Evolutionary conservation across 2,329 filamentous ascomycete genomes (phyloP).

Genomic region (Aspergillus sp.): DNA sequence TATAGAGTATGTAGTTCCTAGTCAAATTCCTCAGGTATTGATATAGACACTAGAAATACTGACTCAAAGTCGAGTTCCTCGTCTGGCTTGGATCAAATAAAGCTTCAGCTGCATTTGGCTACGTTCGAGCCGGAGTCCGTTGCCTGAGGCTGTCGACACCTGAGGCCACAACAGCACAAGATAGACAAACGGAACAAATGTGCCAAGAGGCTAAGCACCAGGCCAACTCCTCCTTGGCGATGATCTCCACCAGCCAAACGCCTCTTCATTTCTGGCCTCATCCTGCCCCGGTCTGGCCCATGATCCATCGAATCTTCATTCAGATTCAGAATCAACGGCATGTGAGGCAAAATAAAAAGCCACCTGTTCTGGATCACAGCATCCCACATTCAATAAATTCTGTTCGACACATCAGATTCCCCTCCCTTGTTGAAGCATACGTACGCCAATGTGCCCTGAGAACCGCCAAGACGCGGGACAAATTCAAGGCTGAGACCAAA

Average conservation of each 20-base stretch:
- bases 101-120: not conserved
- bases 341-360: too few relatives aligned
- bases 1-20: too few relatives aligned
- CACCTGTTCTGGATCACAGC: too few relatives aligned
- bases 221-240: not conserved
- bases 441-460: too few relatives aligned
- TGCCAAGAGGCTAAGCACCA: not conserved
- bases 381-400: too few relatives aligned
- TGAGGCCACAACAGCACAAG: not conserved
- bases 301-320: too few relatives aligned
- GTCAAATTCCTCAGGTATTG: too few relatives aligned
- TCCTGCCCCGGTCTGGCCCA: not conserved
- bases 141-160: not conserved
- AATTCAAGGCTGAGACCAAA: not conserved
- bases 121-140: not conserved
- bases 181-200: not conserved
- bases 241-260: not conserved
- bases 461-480: constrained; percentile 12
- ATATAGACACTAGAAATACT: too few relatives aligned
- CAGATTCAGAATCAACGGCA: too few relatives aligned
- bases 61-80: too few relatives aligned
- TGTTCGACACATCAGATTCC: not conserved
- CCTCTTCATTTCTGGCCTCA: not conserved
- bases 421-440: not conserved
- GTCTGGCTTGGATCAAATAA: too few relatives aligned